These are phyloP conservation scores for Phytophthora quininea DNA, from an alignment of 352 stramenopile species.

Conservation along the genomic window DNA sequence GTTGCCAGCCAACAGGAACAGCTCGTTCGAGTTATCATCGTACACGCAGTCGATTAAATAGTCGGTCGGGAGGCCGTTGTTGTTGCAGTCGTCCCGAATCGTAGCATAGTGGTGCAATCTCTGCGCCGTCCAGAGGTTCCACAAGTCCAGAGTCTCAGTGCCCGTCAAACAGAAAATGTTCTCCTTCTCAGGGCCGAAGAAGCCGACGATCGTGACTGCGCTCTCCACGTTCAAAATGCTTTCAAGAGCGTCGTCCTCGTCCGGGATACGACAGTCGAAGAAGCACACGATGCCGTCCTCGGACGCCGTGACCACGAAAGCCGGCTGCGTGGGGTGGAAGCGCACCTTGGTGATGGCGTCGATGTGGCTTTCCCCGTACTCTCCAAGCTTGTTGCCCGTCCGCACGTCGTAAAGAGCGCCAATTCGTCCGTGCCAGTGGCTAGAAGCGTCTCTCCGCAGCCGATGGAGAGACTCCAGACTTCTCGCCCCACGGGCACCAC, in stretches of 20 bases:
- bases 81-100: constrained; percentile 79
- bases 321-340: constrained; percentile 80
- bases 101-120: constrained; percentile 81
- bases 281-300: constrained; percentile 92
- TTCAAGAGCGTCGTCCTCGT: constrained; percentile 89
- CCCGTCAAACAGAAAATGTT: constrained; percentile 89
- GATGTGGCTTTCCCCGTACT: constrained; percentile 90
- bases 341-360: constrained; percentile 89
- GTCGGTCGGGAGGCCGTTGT: constrained; percentile 66
- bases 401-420: constrained; percentile 86
- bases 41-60: constrained; percentile 91
- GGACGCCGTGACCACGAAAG: constrained; percentile 88
- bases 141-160: constrained; percentile 90
- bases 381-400: constrained; percentile 67
- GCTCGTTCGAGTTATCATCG: constrained; percentile 65
- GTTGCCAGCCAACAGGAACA: constrained; percentile 82
- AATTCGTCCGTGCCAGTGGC: constrained; percentile 76
- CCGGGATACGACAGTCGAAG: constrained; percentile 83
- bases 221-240: constrained; percentile 92
- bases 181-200: constrained; percentile 84
- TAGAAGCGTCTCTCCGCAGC: constrained; percentile 77
- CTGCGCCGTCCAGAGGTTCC: constrained; percentile 87
- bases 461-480: constrained; percentile 84
- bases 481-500: constrained; percentile 66
- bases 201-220: constrained; percentile 84